Base-by-base conservation (phyloP, 2,329 filamentous ascomycete genomes). In the Aspergillus brunneoviolaceus region DNA sequence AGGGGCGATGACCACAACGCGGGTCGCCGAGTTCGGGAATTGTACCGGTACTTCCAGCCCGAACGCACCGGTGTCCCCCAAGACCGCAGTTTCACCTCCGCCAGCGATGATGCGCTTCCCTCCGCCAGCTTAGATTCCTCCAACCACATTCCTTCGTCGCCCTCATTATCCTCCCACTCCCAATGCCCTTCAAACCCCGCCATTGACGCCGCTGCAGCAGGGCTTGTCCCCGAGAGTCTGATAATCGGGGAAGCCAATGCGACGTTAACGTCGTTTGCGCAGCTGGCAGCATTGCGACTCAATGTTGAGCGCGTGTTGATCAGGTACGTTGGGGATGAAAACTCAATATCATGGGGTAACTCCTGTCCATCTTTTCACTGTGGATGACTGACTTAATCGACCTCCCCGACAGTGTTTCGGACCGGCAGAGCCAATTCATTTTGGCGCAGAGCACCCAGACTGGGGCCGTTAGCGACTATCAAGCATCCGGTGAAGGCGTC, bases 381-480 rank as follows among this genome's bases (percentile, higher is more conserved):
- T 16, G 35, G 33, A 14, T 21, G 51, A 23, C 42, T 61, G 23
- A 59, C 53, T 11, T 4, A 35, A 14, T 39, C n/a, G 14, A 42
- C 23, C 25, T 45, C 6, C 42, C 27, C 3, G 27, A 12, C 35
- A 67, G 76, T 61, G 72, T 84, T 11, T 79, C 84, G 57, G 81
- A 82, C 63, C 74, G 76, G 23, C 74, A 80, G 9, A 75, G 71
- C 23, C 80, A 83, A 62, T 83, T 80, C 59, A 78, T 83, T 29
- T 68, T 84, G 16, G 80, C 80, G n/a, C 82, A 84, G 66, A 77
- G 80, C 16, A 81, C 80, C 3, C 75, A 73, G 59, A 77, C 75
- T 0, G 68, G 81, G 10, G 67, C 67, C n/a, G 51, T 60, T 27
- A 60, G 64, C 4, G 60, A 69, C 3, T 71, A 70, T 47, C 75